Conservation (phyloP, 2,329 filamentous ascomycete genomes). For the Ceratocystis eucalypticola region DNA sequence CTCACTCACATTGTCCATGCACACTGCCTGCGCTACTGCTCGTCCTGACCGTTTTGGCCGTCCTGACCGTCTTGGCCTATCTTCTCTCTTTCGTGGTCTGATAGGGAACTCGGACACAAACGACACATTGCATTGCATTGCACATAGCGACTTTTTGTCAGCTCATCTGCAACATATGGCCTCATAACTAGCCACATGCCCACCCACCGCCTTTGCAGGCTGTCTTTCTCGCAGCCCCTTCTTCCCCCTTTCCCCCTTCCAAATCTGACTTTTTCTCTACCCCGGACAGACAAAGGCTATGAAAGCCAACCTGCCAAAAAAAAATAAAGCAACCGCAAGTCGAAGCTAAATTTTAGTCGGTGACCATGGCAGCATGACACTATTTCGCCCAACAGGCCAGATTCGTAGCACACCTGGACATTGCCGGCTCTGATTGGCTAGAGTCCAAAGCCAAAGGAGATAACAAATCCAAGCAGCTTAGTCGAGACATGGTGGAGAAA, state of each 20-base stretch:
- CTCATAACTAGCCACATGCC: background rate
- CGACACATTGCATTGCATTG: background rate
- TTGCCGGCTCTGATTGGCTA: background rate
- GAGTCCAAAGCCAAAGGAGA: background rate
- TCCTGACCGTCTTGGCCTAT: background rate
- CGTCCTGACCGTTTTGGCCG: background rate
- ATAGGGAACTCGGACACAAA: constrained; percentile 1
- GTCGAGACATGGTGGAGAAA: too few species aligned
- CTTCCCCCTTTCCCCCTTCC: background rate
- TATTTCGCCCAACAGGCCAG: background rate
- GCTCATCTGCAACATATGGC: background rate
- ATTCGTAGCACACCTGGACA: background rate
- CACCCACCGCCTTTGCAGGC: too few species aligned
- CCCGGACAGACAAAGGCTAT: background rate
- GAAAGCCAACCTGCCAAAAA: background rate
- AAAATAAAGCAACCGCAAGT: background rate
- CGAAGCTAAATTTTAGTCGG: background rate
- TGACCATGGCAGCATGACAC: too few species aligned
- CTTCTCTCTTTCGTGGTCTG: background rate
- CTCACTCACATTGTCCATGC: background rate
- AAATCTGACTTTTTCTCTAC: background rate
- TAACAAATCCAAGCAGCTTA: background rate
- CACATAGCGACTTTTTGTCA: background rate
- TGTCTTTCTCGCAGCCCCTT: background rate
- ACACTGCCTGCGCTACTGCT: too few species aligned